phyloP scores from a whole-genome alignment of 2,329 filamentous ascomycete genomes.

The Xylariales sp. region DNA sequence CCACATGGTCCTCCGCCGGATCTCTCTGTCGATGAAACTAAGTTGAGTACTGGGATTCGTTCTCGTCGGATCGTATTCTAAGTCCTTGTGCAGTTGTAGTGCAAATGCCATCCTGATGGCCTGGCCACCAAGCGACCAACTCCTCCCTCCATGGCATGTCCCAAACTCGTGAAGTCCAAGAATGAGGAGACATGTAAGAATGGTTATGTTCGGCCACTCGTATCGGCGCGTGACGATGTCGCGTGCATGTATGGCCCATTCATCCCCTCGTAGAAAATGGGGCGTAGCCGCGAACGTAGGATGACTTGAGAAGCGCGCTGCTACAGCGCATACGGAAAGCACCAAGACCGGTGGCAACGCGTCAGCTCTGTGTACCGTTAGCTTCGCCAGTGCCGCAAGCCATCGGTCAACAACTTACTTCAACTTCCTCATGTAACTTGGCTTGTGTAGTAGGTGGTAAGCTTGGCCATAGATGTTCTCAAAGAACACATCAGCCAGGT shows the following conservation, averaged over 20 bases:
- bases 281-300: conserved; percentile 71
- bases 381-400: conserved; percentile 8
- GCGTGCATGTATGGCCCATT: conserved; percentile 83
- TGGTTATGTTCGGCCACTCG: conserved; percentile 94
- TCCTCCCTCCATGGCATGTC: conserved; percentile 90
- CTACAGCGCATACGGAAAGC: conserved; percentile 89
- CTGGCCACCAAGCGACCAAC: conserved; percentile 93
- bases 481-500: conserved; percentile 91
- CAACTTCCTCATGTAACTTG: conserved; percentile 89
- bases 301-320: conserved; percentile 91
- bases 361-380: conserved; percentile 51
- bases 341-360: conserved; percentile 84
- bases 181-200: conserved; percentile 83
- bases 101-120: conserved; percentile 97
- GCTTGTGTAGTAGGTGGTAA: conserved; percentile 92
- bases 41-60: conserved; percentile 60
- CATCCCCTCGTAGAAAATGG: conserved; percentile 82
- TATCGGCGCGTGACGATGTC: conserved; percentile 84
- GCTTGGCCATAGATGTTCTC: conserved; percentile 94
- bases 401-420: conserved; percentile 43
- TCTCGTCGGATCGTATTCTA: conserved; percentile 74
- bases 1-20: conserved; percentile 94
- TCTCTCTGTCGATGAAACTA: conserved; percentile 90
- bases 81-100: conserved; percentile 84
- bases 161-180: conserved; percentile 93